Evolutionary conservation across 192 early-diverging fungal species (phyloP).

Genomic region (Oehlia diaphana): DNA sequence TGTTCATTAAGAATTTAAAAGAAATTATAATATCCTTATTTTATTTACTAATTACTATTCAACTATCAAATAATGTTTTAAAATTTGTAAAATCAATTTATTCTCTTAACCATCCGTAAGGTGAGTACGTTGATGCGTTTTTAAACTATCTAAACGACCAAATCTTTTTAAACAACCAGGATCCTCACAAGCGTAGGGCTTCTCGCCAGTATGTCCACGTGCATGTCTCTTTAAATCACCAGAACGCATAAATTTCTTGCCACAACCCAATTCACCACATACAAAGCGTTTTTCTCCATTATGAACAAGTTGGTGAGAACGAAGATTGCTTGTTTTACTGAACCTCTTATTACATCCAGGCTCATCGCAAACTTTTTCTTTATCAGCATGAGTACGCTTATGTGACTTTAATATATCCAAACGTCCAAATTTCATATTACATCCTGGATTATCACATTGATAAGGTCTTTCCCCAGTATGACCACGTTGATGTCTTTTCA

Average conservation of each 20-base stretch:
- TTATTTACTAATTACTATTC: too few species aligned
- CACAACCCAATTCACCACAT: slow-evolving; percentile 46
- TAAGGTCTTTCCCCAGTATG: slow-evolving; percentile 86
- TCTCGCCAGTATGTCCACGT: slow-evolving; percentile 46
- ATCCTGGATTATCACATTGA: slow-evolving; percentile 70
- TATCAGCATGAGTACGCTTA: slow-evolving; percentile 55
- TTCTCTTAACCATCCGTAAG: neutral
- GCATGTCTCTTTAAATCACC: slow-evolving; percentile 50
- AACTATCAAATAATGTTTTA: too few species aligned
- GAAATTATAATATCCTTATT: too few species aligned
- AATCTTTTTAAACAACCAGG: slow-evolving; percentile 67
- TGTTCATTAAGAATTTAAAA: too few species aligned
- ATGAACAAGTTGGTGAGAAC: slow-evolving; percentile 81
- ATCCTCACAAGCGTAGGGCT: slow-evolving; percentile 38
- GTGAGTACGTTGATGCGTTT: neutral
- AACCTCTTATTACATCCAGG: slow-evolving; percentile 70
- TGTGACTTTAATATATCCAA: slow-evolving; percentile 78
- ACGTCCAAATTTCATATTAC: slow-evolving; percentile 74
- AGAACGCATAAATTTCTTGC: slow-evolving; percentile 49
- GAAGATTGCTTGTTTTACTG: slow-evolving; percentile 74
- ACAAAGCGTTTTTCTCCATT: slow-evolving; percentile 51
- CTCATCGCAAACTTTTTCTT: slow-evolving; percentile 44
- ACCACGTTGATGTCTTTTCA: slow-evolving; percentile 76
- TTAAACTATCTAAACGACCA: slow-evolving; percentile 45
- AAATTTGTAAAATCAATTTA: too few species aligned